Evolutionary conservation across 495 filamentous ascomycete species (phyloP).

Genomic region (Neurospora sp.): DNA sequence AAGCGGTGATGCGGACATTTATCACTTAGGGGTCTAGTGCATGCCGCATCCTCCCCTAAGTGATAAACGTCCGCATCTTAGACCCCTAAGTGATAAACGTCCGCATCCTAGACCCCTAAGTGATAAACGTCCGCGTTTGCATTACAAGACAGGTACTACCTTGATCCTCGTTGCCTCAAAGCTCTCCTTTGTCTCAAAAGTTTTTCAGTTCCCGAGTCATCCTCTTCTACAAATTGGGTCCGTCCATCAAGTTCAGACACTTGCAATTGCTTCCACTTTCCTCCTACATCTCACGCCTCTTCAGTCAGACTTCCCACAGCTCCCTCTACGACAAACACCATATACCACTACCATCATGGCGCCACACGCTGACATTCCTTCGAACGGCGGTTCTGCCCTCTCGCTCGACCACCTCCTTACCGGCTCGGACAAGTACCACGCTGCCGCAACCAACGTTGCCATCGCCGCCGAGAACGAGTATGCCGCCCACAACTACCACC

Average conservation of each 20-base stretch:
- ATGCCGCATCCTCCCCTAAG: neutral
- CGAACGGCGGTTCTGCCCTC: slow-evolving; percentile 10
- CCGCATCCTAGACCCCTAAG: too few relatives aligned
- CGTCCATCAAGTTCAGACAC: neutral
- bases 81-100: too few relatives aligned
- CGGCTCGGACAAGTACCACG: slow-evolving; percentile 55
- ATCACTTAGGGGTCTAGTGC: slow-evolving; percentile 13
- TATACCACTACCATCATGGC: slow-evolving; percentile 33
- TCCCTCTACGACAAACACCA: neutral
- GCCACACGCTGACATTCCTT: slow-evolving; percentile 40
- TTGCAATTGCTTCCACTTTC: neutral
- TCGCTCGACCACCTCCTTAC: slow-evolving; percentile 22
- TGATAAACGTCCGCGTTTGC: neutral
- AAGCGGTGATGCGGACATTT: neutral
- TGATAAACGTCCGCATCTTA: too few relatives aligned
- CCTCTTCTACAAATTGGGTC: neutral
- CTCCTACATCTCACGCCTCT: neutral
- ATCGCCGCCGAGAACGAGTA: slow-evolving; percentile 71
- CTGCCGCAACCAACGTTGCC: slow-evolving; percentile 65
- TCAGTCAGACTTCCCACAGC: neutral
- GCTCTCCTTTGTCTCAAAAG: neutral
- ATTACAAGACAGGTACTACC: neutral
- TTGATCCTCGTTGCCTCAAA: neutral
- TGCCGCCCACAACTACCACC: slow-evolving; percentile 98
- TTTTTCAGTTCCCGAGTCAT: neutral